Evolutionary conservation across 257 asterid species (phyloP), one percentile per base, ranked within the genome.

Genomic region (Cruciata laevipes): DNA sequence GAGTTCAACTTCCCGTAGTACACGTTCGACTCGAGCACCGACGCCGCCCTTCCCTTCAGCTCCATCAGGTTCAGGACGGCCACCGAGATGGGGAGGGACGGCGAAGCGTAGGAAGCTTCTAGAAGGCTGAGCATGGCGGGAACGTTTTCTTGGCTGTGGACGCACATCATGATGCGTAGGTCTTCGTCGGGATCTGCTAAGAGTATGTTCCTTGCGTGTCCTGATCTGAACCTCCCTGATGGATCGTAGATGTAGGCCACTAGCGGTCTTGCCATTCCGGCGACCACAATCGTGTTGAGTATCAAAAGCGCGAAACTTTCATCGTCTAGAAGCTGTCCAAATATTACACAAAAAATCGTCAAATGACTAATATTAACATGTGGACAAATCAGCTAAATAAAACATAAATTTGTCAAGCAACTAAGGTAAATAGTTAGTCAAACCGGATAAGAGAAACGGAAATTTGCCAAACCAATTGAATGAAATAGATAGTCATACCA

Each of bases 231-330:
- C 37, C 86, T 76, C 35, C 75, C 66, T 3, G 95, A 81, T 10
- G 95, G 96, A 49, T 89, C 85, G 53, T 89, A 86, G 21, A 86
- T 73, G 52, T 35, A 65, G 12, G 69, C 59, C 61, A 86, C 73
- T 14, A 86, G 55, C 6, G 88, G 88, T 30, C 88, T 71, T 0
- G 82, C 75, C 0, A 83, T 11, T 77, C 91, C 96, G 6, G 88
- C 86, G 17, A 76, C 42, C 24, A 83, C 47, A 73, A 85, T 69
- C 87, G 83, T 74, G 53, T 88, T 73, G 67, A 79, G 42, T 51
- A 86, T 6, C 68, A 86, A 76, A 63, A 83, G 63, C 35, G 83
- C 79, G 65, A 78, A 86, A 56, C 81, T 83, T 77, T 84, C 82
- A 37, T 21, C 30, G 24, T 76, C 67, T 77, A 89, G 67, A 4